phyloP scores from a whole-genome alignment of 768 basidiomycete species.

The Podaxis mareebaensis region DNA sequence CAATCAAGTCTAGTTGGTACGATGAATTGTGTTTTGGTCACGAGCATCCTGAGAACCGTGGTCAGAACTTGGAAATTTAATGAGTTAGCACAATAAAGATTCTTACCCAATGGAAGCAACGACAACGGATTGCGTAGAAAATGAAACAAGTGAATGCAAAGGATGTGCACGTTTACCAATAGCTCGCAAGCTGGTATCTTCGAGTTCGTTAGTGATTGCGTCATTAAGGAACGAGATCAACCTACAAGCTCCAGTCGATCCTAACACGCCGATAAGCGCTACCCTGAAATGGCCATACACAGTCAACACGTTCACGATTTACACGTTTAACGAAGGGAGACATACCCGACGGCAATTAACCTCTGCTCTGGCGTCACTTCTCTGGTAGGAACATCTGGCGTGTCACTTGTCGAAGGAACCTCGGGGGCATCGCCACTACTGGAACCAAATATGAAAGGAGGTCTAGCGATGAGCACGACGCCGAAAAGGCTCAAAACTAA shows the following conservation, averaged over 20 bases:
- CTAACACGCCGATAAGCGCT: constrained; percentile 65
- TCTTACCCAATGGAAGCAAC: constrained; percentile 34
- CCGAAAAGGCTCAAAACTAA: constrained; percentile 69
- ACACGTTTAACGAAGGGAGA: background rate
- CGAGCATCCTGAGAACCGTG: constrained; percentile 37
- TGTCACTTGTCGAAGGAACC: background rate
- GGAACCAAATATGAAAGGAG: constrained; percentile 68
- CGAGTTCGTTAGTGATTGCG: background rate
- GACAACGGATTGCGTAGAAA: constrained; percentile 53
- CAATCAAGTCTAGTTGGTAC: constrained; percentile 43
- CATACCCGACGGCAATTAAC: constrained; percentile 60
- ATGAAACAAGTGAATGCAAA: constrained; percentile 66
- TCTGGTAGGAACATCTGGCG: constrained; percentile 25
- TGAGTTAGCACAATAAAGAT: background rate
- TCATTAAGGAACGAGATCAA: background rate
- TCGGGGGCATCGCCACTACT: background rate
- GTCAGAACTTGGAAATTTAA: background rate
- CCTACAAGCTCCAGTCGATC: constrained; percentile 71
- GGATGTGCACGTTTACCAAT: constrained; percentile 75
- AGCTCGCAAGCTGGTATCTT: constrained; percentile 44
- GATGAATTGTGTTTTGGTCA: constrained; percentile 36
- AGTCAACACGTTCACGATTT: background rate
- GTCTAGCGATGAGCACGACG: constrained; percentile 81
- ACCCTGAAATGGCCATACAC: constrained; percentile 36
- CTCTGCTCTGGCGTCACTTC: constrained; percentile 39